Evolutionary conservation across 768 basidiomycete genomes (phyloP).

Genomic region (Lactifluus subvellereus): DNA sequence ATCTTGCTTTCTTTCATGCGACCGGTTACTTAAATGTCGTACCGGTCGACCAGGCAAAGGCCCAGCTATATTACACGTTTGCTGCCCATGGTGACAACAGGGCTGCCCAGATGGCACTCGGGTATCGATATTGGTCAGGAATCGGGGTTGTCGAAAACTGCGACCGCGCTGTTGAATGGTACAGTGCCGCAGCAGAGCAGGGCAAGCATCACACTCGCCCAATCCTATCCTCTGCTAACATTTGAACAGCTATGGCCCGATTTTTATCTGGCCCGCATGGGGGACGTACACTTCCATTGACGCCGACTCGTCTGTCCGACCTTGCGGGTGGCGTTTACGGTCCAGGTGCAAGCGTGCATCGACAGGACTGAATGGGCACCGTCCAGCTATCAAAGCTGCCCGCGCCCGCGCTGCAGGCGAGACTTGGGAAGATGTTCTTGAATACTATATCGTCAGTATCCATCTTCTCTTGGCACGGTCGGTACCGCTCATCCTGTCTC

Average conservation of each 20-base stretch:
- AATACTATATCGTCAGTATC: slow-evolving; percentile 74
- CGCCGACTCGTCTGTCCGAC: slow-evolving; percentile 80
- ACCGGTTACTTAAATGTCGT: slow-evolving; percentile 71
- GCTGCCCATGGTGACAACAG: slow-evolving; percentile 83
- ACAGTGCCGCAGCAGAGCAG: slow-evolving; percentile 83
- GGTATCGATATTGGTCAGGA: slow-evolving; percentile 92
- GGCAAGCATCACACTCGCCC: slow-evolving; percentile 37
- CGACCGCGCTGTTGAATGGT: slow-evolving; percentile 78
- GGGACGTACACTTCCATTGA: slow-evolving; percentile 78
- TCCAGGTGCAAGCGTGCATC: slow-evolving; percentile 89
- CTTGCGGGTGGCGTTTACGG: slow-evolving; percentile 91
- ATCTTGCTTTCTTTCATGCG: slow-evolving; percentile 83
- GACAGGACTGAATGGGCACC: slow-evolving; percentile 64
- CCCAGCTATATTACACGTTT: slow-evolving; percentile 91
- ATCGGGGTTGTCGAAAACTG: slow-evolving; percentile 90
- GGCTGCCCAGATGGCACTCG: slow-evolving; percentile 88
- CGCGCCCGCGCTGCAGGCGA: slow-evolving; percentile 82
- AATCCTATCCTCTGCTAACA: slow-evolving; percentile 2
- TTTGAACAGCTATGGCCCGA: slow-evolving; percentile 60
- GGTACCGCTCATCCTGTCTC: slow-evolving; percentile 9
- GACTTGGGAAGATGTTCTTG: slow-evolving; percentile 88
- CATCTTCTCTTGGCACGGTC: background rate
- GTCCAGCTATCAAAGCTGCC: slow-evolving; percentile 79
- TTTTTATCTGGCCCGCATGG: slow-evolving; percentile 87
- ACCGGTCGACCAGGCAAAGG: slow-evolving; percentile 67